Evolutionary conservation across 2,329 filamentous ascomycete species (phyloP).

Genomic region (Bimuria novae-zelandiae): DNA sequence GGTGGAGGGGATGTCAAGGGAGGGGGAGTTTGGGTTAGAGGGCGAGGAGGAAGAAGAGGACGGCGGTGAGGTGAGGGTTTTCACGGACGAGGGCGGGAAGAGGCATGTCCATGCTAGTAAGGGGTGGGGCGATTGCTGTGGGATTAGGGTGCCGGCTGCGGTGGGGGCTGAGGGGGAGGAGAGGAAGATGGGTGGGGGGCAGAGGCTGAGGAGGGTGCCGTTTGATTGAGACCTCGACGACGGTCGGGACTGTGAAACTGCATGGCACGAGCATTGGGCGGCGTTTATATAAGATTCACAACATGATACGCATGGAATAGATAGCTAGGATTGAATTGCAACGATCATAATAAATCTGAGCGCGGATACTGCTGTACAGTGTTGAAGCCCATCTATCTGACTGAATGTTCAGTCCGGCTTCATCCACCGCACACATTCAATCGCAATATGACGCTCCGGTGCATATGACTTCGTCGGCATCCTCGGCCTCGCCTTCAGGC

Average conservation of each 20-base stretch:
- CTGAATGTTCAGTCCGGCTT: no score
- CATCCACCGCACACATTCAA: no score
- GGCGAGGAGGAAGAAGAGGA: constrained; percentile 50
- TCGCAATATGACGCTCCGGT: no score
- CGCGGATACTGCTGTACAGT: no score
- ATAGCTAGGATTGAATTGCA: no score
- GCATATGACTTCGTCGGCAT: no score
- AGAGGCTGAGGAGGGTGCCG: constrained; percentile 71
- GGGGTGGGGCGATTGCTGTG: constrained; percentile 94
- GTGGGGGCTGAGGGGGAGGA: constrained; percentile 88
- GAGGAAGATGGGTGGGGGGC: constrained; percentile 70
- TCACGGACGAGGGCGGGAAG: constrained; percentile 67
- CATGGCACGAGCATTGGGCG: neutral
- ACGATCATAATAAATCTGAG: no score
- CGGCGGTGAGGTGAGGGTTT: constrained; percentile 57
- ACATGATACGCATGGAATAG: no score
- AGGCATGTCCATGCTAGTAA: constrained; percentile 70
- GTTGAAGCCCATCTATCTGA: no score
- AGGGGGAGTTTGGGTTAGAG: constrained; percentile 56
- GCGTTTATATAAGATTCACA: no score
- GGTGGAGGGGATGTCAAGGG: constrained; percentile 76
- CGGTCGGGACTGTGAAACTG: no score
- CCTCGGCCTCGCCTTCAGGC: no score
- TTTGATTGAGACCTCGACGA: constrained; percentile 78
- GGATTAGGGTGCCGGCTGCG: constrained; percentile 94